These are phyloP conservation scores for Emmonsiellopsis sp. DNA, from an alignment of 2,329 filamentous ascomycete species.

Conservation along the genomic window DNA sequence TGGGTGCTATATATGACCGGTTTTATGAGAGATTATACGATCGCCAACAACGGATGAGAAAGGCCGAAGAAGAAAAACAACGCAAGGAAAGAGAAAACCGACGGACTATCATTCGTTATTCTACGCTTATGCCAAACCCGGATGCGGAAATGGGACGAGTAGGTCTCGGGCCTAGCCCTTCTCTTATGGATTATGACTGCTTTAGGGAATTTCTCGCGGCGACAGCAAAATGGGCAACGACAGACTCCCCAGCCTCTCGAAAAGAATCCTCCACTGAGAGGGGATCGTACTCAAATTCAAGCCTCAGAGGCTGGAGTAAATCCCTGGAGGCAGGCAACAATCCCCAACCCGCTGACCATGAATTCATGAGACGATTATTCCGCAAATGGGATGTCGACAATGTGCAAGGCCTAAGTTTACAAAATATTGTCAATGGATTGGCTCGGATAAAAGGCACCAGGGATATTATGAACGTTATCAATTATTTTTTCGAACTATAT, in stretches of 20 bases:
- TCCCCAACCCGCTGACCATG: slow-evolving; percentile 76
- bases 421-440: slow-evolving; percentile 85
- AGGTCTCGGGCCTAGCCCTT: slow-evolving; percentile 79
- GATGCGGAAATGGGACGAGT: slow-evolving; percentile 75
- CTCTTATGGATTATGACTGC: slow-evolving; percentile 92
- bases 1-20: slow-evolving; percentile 83
- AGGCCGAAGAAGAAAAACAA: slow-evolving; percentile 65
- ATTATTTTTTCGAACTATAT: slow-evolving; percentile 95
- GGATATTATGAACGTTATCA: slow-evolving; percentile 97
- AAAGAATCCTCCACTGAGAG: slow-evolving; percentile 43
- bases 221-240: slow-evolving; percentile 86
- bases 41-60: slow-evolving; percentile 70
- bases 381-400: slow-evolving; percentile 77
- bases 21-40: slow-evolving; percentile 93
- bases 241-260: slow-evolving; percentile 62
- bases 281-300: slow-evolving; percentile 52
- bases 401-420: slow-evolving; percentile 68
- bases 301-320: slow-evolving; percentile 44
- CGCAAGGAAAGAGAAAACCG: slow-evolving; percentile 53
- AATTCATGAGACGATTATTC: slow-evolving; percentile 85
- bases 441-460: slow-evolving; percentile 85
- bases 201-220: slow-evolving; percentile 89
- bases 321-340: slow-evolving; percentile 46
- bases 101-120: slow-evolving; percentile 27
- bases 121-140: slow-evolving; percentile 37